Base-by-base conservation (phyloP, 2,329 filamentous ascomycete species). In the Coniochaeta ligniaria region DNA sequence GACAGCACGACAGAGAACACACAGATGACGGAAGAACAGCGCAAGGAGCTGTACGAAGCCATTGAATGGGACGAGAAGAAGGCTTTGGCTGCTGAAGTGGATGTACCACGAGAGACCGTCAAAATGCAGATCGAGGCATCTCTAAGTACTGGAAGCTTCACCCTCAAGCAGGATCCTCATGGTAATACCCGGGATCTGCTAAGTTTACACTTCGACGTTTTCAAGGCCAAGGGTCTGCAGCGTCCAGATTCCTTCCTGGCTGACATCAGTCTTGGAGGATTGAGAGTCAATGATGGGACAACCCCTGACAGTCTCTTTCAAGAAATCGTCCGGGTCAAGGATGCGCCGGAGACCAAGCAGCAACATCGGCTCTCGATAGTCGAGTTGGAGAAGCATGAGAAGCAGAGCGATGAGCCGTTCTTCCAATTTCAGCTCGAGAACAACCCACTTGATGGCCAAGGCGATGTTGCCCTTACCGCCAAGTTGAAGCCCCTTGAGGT, bases 31-130 rank as follows among this genome's bases (percentile, higher is more conserved):
- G 95, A 99, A 63, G 88, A 98, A 73, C 93, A 99, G 72, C 88
- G 94, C 47, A 92, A 98, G 72, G 94, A 99, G 74, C 83, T 99
- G 11, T 99, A 98, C 73, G 89, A 96, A 67, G 96, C 92, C 57
- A 99, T 99, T 68, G 95, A 98, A 69, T 99, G 94, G 88, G 91
- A 99, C 64, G 95, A 99, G 74, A 98, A 97, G 78, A 88, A 93
- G 62, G 91, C 90, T 1, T 82, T 99, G 43, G 83, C 92, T 0
- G 92, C 96, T 66, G 88, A 90, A 47, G 88, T 99, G 3, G 95
- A 99, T 67, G 81, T 92, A 35, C 96, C 96, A 0, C 86, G 91
- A 59, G 95, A 99, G 67, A 92, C 92, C 11, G 83, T 99, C 69
- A 97, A 98, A 74, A 81, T 98, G 73, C 91, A 97, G 71, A 79